Base-by-base conservation (phyloP, 208 protist species). In the Phytomonas francai region DNA sequence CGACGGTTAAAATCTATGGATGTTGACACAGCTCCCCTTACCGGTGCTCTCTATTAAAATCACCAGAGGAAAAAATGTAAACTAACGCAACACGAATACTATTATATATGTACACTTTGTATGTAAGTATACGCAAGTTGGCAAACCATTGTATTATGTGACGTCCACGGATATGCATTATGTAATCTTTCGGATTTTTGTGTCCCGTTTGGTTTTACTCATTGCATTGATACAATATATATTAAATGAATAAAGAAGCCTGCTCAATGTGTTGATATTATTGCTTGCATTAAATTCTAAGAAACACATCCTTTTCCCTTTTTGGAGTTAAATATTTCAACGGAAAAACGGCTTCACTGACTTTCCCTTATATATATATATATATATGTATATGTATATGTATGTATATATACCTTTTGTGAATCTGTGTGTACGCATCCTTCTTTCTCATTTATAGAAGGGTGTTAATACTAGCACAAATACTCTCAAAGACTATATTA, bases 1-100 rank as follows among this genome's bases (percentile, higher is more conserved):
- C 71, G 75, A 63, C 72, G 85, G 28, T 67, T 95, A 63, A 76
- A 79, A 30, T 72, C 64, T 0, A 68, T 95, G 19, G 85, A 84
- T 27, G 84, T 85, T 8, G 87, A 92, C 63, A 88, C 87, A 3
- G 70, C 74, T 22, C 34, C 72, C 12, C 71, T 76, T 59, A 32
- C n/a, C 27, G 45, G 25, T 27, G 19, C 57, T 16, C 12, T 31
- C 1, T 31, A 27, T 29, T 30, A 25, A 14, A 22, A 22, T 12
- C 19, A 33, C 6, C 16, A 61, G 25, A 54, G 16, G 62, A 63
- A 58, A 16, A 67, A 63, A 58, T 63, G 36, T 58, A 22, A 63
- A 63, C 2, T 63, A 63, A 25, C 34, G 54, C 32, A 19, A 34
- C 4, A n/a, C 6, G 19, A 39, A 63, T 63, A 58, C 25, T 63